Conservation (phyloP, 2,329 filamentous ascomycete species). For the Microthyrium microscopicum region DNA sequence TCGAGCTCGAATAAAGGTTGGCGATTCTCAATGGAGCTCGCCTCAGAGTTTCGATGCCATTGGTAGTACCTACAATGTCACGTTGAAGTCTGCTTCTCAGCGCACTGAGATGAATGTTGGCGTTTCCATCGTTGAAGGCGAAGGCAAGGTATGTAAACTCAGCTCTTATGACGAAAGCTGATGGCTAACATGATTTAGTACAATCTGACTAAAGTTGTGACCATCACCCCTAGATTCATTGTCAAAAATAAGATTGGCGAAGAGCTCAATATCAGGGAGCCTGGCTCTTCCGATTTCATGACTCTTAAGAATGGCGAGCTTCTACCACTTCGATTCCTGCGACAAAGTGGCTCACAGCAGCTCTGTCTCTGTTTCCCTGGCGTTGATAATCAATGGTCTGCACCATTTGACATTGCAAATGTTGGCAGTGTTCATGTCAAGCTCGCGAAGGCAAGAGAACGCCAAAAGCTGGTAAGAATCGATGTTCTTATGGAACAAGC, state of each 20-base stretch:
- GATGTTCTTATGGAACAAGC: conserved; percentile 86
- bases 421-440: conserved; percentile 87
- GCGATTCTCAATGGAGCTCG: conserved; percentile 89
- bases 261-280: conserved; percentile 77
- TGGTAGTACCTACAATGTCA: conserved; percentile 77
- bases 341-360: conserved; percentile 69
- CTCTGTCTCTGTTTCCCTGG: conserved; percentile 85
- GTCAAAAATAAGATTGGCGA: conserved; percentile 86
- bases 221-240: conserved; percentile 79
- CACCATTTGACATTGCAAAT: conserved; percentile 93
- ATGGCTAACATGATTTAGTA: conserved; percentile 31
- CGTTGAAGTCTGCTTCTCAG: conserved; percentile 55
- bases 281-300: conserved; percentile 74
- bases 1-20: conserved; percentile 71
- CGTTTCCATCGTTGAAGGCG: conserved; percentile 72
- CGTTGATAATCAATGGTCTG: conserved; percentile 93
- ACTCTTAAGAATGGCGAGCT: conserved; percentile 62
- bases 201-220: conserved; percentile 91
- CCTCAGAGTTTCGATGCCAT: conserved; percentile 97
- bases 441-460: conserved; percentile 74
- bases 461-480: conserved; percentile 72
- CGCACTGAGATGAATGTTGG: conserved; percentile 79
- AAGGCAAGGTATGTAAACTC: conserved; percentile 50
- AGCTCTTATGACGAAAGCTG: neutral
- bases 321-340: conserved; percentile 77